Conservation (phyloP, 1,284 basidiomycete genomes). For the Athelia sp. region DNA sequence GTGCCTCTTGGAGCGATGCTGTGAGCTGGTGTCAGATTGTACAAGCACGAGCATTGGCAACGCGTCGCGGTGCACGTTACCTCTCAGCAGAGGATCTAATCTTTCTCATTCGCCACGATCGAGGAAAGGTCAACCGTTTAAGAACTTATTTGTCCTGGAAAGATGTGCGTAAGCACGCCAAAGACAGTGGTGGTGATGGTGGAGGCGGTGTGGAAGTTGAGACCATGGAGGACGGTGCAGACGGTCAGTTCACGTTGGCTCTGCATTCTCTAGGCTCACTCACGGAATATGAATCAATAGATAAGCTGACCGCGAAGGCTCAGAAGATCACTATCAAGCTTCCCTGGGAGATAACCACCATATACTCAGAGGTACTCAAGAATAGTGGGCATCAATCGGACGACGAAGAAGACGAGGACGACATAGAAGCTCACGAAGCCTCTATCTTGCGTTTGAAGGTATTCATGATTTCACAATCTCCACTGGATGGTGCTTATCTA, state of each 20-base stretch:
- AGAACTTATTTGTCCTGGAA: conserved; percentile 98
- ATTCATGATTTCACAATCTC: conserved; percentile 11
- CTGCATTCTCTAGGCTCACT: not conserved
- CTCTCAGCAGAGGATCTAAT: conserved; percentile 93
- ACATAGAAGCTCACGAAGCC: conserved; percentile 93
- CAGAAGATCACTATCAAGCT: conserved; percentile 94
- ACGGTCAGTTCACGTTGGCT: conserved; percentile 38
- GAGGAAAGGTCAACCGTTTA: conserved; percentile 90
- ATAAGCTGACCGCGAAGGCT: conserved; percentile 79
- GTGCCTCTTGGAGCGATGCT: not conserved
- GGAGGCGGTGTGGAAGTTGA: conserved; percentile 80
- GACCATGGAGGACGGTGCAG: conserved; percentile 70
- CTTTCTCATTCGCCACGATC: conserved; percentile 93
- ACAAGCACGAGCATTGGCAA: conserved; percentile 83
- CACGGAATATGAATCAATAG: conserved; percentile 30
- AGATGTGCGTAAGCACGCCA: conserved; percentile 93
- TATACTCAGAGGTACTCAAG: conserved; percentile 82
- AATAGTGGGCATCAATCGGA: conserved; percentile 74
- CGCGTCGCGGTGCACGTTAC: conserved; percentile 78
- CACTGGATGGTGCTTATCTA: conserved; percentile 23
- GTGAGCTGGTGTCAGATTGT: conserved; percentile 57
- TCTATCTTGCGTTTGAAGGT: conserved; percentile 84
- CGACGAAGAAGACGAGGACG: conserved; percentile 94
- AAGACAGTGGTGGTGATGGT: conserved; percentile 78
- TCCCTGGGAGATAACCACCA: conserved; percentile 93